Evolutionary conservation across 2,329 filamentous ascomycete species (phyloP).

Genomic region (Sordariomycetes sp.): DNA sequence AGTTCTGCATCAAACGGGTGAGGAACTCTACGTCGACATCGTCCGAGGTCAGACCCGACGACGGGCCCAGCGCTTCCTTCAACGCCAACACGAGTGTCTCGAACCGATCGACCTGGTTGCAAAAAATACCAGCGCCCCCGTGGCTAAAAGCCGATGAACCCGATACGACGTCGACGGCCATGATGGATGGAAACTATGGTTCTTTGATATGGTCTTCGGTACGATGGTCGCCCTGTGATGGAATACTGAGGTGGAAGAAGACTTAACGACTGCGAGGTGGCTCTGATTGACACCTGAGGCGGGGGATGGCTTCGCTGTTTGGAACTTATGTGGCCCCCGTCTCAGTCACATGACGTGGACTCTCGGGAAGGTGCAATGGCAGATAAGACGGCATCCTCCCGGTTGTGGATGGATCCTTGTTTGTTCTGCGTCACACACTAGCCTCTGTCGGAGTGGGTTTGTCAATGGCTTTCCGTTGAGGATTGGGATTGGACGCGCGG

Average conservation of each 20-base stretch:
- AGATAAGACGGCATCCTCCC: neutral
- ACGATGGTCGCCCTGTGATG: neutral
- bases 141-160: constrained; percentile 11
- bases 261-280: neutral
- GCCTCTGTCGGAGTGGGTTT: neutral
- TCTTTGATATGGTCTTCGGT: neutral
- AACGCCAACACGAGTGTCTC: constrained; percentile 65
- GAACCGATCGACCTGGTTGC: constrained; percentile 39
- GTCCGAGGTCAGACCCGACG: constrained; percentile 71
- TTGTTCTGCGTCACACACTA: neutral
- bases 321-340: neutral
- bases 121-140: constrained; percentile 1
- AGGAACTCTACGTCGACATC: constrained; percentile 71
- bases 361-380: neutral
- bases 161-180: constrained; percentile 24
- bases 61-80: constrained; percentile 66
- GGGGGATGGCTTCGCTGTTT: neutral
- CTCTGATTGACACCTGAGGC: neutral
- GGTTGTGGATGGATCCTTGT: neutral
- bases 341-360: neutral
- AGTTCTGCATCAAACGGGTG: constrained; percentile 63
- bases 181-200: constrained; percentile 11
- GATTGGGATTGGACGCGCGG: constrained; percentile 15
- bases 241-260: neutral
- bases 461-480: constrained; percentile 3